phyloP scores from a whole-genome alignment of 2,329 filamentous ascomycete species.

The Fulvia fulva region DNA sequence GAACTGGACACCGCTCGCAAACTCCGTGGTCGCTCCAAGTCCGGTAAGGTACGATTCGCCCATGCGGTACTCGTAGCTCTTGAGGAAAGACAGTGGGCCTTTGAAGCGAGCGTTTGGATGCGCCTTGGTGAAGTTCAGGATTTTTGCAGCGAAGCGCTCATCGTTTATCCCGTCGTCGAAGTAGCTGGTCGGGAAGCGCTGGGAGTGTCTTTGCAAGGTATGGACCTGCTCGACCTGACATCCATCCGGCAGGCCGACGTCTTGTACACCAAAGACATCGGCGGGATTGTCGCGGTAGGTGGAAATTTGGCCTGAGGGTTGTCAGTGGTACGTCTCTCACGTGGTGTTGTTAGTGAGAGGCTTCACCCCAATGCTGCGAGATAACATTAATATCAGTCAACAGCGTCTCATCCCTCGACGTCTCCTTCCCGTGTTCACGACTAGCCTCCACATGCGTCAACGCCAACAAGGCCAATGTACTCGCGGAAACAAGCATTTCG shows the following conservation, averaged over 20 bases:
- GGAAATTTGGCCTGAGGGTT: slow-evolving; percentile 38
- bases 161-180: slow-evolving; percentile 50
- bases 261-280: slow-evolving; percentile 45
- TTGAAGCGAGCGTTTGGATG: slow-evolving; percentile 37
- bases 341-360: background rate
- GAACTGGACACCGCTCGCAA: slow-evolving; percentile 48
- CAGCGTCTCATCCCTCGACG: slow-evolving; percentile 13
- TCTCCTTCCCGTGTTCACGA: background rate
- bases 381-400: slow-evolving; percentile 35
- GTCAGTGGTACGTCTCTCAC: background rate
- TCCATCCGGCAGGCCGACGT: slow-evolving; percentile 49
- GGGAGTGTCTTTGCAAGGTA: slow-evolving; percentile 52
- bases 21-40: slow-evolving; percentile 40
- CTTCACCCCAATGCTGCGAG: slow-evolving; percentile 41
- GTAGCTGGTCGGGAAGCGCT: slow-evolving; percentile 48
- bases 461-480: background rate
- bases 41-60: slow-evolving; percentile 34
- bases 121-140: slow-evolving; percentile 43
- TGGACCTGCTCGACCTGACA: slow-evolving; percentile 55
- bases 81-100: slow-evolving; percentile 52
- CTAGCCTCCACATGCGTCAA: background rate
- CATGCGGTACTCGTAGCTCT: slow-evolving; percentile 49
- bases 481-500: background rate
- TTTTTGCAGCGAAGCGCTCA: slow-evolving; percentile 47
- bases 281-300: slow-evolving; percentile 47